Percentiles rank a stretch among this genome's conserved stretches.
Evolutionary conservation across 2,329 filamentous ascomycete species (phyloP).

Genomic region (Talaromyces rugulosus): DNA sequence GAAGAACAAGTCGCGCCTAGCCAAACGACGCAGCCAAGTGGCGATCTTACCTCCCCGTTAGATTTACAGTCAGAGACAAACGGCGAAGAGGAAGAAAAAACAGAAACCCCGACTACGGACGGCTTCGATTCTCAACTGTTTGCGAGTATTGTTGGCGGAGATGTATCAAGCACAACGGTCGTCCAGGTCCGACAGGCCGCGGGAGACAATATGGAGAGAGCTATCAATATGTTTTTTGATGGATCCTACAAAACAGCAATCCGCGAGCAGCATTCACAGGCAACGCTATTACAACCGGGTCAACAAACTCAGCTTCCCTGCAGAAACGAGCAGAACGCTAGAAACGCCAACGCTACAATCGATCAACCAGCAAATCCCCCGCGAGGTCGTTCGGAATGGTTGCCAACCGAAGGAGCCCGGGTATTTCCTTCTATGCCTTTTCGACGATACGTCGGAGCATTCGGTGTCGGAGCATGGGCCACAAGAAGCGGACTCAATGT

Average conservation of each 20-base stretch:
- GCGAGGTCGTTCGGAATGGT: not conserved
- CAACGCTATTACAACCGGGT: not conserved
- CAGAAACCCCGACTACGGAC: slow-evolving; percentile 13
- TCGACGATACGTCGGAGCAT: slow-evolving; percentile 79
- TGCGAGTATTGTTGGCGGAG: slow-evolving; percentile 54
- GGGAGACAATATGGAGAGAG: slow-evolving; percentile 53
- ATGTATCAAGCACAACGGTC: slow-evolving; percentile 43
- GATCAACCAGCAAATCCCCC: too few species aligned
- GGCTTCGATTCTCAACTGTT: slow-evolving; percentile 55
- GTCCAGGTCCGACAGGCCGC: slow-evolving; percentile 47
- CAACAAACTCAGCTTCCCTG: not conserved
- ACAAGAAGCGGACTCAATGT: slow-evolving; percentile 75
- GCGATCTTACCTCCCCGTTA: not conserved
- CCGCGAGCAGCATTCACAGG: not conserved
- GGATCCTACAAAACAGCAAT: slow-evolving; percentile 53
- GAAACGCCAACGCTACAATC: not conserved
- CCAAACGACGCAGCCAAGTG: not conserved
- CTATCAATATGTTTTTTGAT: slow-evolving; percentile 62
- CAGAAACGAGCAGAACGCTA: not conserved
- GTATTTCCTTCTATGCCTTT: slow-evolving; percentile 38
- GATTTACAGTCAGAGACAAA: not conserved
- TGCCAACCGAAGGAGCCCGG: slow-evolving; percentile 9
- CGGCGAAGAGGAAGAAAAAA: not conserved
- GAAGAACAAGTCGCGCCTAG: slow-evolving; percentile 3
- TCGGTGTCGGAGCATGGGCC: slow-evolving; percentile 88